Base-by-base conservation (phyloP, 305 asterid species). In the Solanum chacoense region DNA sequence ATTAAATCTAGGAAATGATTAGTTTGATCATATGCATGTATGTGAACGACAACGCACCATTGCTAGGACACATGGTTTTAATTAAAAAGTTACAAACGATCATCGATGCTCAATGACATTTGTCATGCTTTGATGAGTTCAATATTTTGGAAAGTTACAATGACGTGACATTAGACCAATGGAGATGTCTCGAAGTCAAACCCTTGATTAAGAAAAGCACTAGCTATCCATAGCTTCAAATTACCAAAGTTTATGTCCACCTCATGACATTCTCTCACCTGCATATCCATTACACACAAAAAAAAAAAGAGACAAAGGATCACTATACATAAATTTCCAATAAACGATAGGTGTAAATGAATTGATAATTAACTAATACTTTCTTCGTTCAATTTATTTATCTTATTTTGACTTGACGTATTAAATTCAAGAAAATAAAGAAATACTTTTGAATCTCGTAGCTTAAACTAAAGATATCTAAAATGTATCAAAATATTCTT, bases 141-240 rank as follows among this genome's bases (percentile, higher is more conserved):
- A 11, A 42, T 7, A 31, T 32, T 31, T 40, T 34, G 12, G 1
- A 20, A 45, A 63, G 26, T 55, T 73, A 74, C 72, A 75, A 73
- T 31, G 20, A 4, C 6, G 7, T 31, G 11, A 45, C 28, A 28
- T 42, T 24, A 77, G 37, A 87, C 85, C 77, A 88, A 88, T 35
- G 78, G 84, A n/a, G 90, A 85, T 24, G 91, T 84, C 45, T 90
- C 93, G 45, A 95, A 94, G 84, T 93, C 95, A 88, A 97, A 97
- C 16, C 98, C 99, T 63, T 94, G 94, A 73, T 92, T 93, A 34
- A 94, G 93, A 84, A 95, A 93, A 85, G 93, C 90, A 34, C 91
- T 92, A 5, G 94, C 94, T 72, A 96, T 91, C 98, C 97, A 94
- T 74, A 94, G 91, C 93, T 96, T 93, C 94, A 95, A 38, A 85